Evolutionary conservation across 768 basidiomycete genomes (phyloP).

Genomic region (Strobilomyces dryophilus): DNA sequence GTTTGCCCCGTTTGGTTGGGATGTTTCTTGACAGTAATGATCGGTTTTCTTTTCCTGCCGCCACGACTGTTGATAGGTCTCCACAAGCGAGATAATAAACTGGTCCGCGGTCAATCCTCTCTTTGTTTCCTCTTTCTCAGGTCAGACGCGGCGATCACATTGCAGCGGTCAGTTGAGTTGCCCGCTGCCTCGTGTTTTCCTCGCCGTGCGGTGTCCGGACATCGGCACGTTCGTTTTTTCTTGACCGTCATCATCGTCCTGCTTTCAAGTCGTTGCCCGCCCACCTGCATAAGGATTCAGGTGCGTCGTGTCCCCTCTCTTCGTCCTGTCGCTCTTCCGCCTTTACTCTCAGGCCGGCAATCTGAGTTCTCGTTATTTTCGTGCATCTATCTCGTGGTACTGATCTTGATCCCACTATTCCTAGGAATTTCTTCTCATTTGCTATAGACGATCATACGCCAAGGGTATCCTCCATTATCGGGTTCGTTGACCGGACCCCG

Average conservation of each 20-base stretch:
- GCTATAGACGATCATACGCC: slow-evolving; percentile 14
- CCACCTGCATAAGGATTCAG: slow-evolving; percentile 10
- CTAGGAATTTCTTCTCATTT: slow-evolving; percentile 2
- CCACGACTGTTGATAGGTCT: neutral
- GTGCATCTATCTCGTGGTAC: slow-evolving; percentile 4
- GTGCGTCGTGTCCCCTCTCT: slow-evolving; percentile 1
- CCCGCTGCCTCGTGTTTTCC: slow-evolving; percentile 18
- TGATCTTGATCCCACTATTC: slow-evolving; percentile 8
- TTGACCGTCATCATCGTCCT: neutral
- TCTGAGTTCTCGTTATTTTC: slow-evolving; percentile 5
- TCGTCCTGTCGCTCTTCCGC: neutral
- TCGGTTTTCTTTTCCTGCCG: neutral
- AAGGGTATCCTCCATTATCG: slow-evolving; percentile 9
- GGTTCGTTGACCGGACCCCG: slow-evolving; percentile 24
- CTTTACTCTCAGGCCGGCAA: neutral
- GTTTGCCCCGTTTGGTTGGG: neutral
- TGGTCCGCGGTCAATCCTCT: neutral
- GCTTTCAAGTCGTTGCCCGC: slow-evolving; percentile 1
- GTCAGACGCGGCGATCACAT: slow-evolving; percentile 1
- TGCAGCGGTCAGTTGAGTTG: neutral
- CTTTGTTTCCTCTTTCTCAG: neutral
- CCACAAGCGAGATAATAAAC: neutral
- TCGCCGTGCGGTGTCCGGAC: slow-evolving; percentile 10
- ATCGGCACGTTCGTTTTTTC: neutral
- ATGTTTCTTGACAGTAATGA: neutral